Conservation (phyloP, 179 eudicot genomes). For the Camellia oleifera region DNA sequence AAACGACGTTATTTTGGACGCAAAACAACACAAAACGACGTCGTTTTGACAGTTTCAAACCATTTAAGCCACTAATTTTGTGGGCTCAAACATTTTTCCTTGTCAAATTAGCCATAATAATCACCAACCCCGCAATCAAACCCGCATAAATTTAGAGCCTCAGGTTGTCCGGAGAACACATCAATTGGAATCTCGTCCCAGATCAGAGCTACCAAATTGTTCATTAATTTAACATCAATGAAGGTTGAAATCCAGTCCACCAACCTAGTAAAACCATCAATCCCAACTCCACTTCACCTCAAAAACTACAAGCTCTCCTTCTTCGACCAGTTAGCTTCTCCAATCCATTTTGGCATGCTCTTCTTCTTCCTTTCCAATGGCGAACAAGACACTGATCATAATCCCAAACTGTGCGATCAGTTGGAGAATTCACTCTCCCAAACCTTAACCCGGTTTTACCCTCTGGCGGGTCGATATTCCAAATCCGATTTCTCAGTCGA, state of each 20-base stretch:
- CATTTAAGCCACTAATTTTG: too few species aligned
- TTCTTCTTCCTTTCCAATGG: neutral
- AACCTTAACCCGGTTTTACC: conserved; percentile 2
- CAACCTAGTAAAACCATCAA: conserved; percentile 13
- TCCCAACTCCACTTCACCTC: conserved; percentile 7
- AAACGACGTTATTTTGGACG: too few species aligned
- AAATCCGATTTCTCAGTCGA: neutral
- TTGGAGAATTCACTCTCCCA: conserved; percentile 10
- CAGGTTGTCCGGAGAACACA: neutral
- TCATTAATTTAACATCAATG: neutral
- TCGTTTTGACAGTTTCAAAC: too few species aligned
- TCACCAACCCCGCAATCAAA: too few species aligned
- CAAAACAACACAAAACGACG: too few species aligned
- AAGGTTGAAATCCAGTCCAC: conserved; percentile 8
- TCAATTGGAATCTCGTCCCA: neutral
- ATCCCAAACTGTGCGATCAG: neutral
- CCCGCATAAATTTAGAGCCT: too few species aligned
- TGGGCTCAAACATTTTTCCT: too few species aligned
- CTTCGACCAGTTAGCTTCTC: conserved; percentile 8
- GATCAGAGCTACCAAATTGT: neutral
- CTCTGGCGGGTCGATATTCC: neutral
- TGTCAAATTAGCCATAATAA: too few species aligned
- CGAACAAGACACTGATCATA: neutral
- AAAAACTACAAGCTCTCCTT: neutral
- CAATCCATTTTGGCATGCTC: neutral